Evolutionary conservation across 179 eudicot species (phyloP), one percentile per base, ranked within the genome.

Genomic region (Dionaea muscipula): DNA sequence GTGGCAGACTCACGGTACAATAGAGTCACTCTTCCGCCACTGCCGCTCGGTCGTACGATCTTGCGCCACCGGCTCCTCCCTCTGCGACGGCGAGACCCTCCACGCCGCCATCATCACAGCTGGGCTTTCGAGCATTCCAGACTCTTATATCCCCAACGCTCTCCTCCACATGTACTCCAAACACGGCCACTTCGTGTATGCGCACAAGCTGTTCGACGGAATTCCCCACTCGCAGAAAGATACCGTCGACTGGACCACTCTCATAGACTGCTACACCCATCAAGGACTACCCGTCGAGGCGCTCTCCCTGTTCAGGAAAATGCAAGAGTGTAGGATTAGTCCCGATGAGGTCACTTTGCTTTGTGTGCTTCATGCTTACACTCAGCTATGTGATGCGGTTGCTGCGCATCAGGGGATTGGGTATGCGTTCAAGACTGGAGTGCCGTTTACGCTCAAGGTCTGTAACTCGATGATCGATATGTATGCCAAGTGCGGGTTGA

Each of bases 171-270:
- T 70, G 61, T 74, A 70, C 43, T 57, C 75, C 7, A 56, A 54
- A 16, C 59, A 72, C 26, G 67, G 67, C 8, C 46, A 41, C 19
- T 24, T 26, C 17, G 4, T 18, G 7, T 53, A 59, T 0, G 78
- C 75, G 6, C 66, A 51, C 62, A 70, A 66, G 17, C 10, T 70
- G 69, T 74, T 74, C 64, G 72, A 74, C 61, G 40, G 51, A 66
- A 74, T 74, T 63, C 72, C 75, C 61, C 19, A 18, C 20, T 14
- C 59, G 7, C 20, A 49, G 1, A 74, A 70, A 59, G 78, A 74
- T 35, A 53, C 75, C 0, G 62, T 70, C n/a, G 78, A 74, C 51
- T 74, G 78, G 78, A 69, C 78, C 9, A 56, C 66, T 12, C 59
- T 74, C 10, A 59, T 70, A 58, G 62, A 48, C 46, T 69, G 75